Evolutionary conservation across 371 early-diverging fungal genomes (phyloP).

Genomic region (Mortierella sp.): DNA sequence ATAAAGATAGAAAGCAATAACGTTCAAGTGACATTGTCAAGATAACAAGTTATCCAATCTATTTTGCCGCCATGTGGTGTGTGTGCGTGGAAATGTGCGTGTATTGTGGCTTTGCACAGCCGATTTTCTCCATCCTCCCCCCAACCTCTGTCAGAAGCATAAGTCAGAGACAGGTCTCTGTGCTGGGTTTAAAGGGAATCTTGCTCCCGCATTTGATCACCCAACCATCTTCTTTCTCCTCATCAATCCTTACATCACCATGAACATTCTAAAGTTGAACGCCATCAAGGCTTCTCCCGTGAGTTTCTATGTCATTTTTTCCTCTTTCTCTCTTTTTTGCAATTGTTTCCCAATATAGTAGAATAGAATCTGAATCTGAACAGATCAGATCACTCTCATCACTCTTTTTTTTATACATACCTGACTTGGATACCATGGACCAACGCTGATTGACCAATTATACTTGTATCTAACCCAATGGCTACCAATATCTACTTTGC

Average conservation of each 20-base stretch:
- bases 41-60: conserved; percentile 5
- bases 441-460: not conserved
- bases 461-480: not conserved
- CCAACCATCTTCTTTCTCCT: conserved; percentile 13
- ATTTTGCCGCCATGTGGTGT: not conserved
- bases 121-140: conserved; percentile 12
- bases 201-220: not conserved
- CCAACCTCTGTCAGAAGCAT: not conserved
- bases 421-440: not conserved
- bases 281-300: conserved; percentile 54
- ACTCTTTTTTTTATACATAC: not conserved
- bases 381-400: conserved; percentile 8
- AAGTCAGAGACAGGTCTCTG: not conserved
- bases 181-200: not conserved
- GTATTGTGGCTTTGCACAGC: conserved; percentile 23
- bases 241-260: conserved; percentile 22
- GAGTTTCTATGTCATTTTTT: conserved; percentile 6
- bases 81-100: not conserved
- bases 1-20: not conserved
- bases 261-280: conserved; percentile 57
- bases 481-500: not conserved
- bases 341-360: too few relatives aligned
- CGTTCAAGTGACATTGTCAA: too few relatives aligned
- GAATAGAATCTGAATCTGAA: too few relatives aligned
- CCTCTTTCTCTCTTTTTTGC: not conserved